These are phyloP conservation scores for Recurvomyces mirabilis DNA, from an alignment of 495 filamentous ascomycete genomes.

Conservation along the genomic window DNA sequence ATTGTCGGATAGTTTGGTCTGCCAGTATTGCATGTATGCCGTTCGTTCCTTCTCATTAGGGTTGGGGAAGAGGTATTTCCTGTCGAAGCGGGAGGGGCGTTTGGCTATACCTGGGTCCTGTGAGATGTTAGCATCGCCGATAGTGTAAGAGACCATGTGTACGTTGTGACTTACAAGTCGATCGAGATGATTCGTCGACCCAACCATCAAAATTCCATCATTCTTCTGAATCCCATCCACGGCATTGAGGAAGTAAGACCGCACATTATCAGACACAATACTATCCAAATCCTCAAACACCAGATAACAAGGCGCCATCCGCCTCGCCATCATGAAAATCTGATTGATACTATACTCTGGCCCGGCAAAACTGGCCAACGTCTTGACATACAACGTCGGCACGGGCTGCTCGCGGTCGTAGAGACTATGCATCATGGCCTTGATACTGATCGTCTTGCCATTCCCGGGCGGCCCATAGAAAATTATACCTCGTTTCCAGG, in stretches of 20 bases:
- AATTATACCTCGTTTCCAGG: slow-evolving; percentile 53
- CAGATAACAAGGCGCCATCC: slow-evolving; percentile 32
- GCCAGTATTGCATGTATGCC: slow-evolving; percentile 31
- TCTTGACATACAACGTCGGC: slow-evolving; percentile 33
- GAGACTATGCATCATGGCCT: slow-evolving; percentile 32
- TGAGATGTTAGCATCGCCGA: too few relatives aligned
- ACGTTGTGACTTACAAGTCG: too few relatives aligned
- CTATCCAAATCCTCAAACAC: slow-evolving; percentile 35
- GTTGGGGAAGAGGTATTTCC: slow-evolving; percentile 32
- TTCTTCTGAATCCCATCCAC: slow-evolving; percentile 25
- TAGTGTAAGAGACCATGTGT: too few relatives aligned
- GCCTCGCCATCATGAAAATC: slow-evolving; percentile 32
- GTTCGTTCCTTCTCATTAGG: slow-evolving; percentile 25
- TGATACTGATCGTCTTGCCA: slow-evolving; percentile 31
- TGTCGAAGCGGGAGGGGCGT: slow-evolving; percentile 31
- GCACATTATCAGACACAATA: slow-evolving; percentile 29
- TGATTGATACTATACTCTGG: slow-evolving; percentile 27
- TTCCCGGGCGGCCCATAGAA: slow-evolving; percentile 48
- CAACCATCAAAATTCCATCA: slow-evolving; percentile 36
- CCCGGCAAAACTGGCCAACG: slow-evolving; percentile 23
- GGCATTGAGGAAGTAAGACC: slow-evolving; percentile 31
- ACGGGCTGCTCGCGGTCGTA: slow-evolving; percentile 27
- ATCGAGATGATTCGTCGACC: slow-evolving; percentile 34
- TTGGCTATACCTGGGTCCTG: slow-evolving; percentile 35
- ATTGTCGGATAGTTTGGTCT: slow-evolving; percentile 29